Conservation (phyloP, 768 basidiomycete genomes). For the Neoboletus magnificus region DNA sequence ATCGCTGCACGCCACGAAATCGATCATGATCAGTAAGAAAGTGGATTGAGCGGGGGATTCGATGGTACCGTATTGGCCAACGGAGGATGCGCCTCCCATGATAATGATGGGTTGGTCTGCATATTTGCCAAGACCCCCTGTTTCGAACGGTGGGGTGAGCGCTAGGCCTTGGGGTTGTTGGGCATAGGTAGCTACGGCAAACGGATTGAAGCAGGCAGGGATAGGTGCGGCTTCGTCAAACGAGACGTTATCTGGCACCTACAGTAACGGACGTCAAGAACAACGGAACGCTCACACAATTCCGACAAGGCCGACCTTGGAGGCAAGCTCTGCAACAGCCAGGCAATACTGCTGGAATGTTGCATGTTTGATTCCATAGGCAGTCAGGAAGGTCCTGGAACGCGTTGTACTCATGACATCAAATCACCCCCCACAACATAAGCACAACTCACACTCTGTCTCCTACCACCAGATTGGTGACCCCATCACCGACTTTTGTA, state of each 20-base stretch:
- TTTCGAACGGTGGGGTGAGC: constrained; percentile 26
- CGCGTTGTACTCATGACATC: neutral
- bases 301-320: constrained; percentile 7
- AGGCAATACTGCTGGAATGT: constrained; percentile 26
- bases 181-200: constrained; percentile 33
- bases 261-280: neutral
- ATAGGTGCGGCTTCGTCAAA: constrained; percentile 39
- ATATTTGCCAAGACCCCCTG: constrained; percentile 31
- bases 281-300: neutral
- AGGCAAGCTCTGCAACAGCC: constrained; percentile 16
- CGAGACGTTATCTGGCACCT: constrained; percentile 33
- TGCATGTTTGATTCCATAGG: neutral
- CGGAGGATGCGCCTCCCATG: constrained; percentile 35
- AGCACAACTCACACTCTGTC: constrained; percentile 33
- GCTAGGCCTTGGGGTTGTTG: constrained; percentile 24
- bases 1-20: constrained; percentile 18
- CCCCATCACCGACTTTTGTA: constrained; percentile 34
- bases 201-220: constrained; percentile 30
- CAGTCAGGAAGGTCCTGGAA: constrained; percentile 5
- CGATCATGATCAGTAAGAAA: neutral
- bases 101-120: constrained; percentile 31
- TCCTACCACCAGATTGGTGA: constrained; percentile 32
- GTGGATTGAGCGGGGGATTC: neutral
- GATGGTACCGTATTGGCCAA: constrained; percentile 36
- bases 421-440: no score